Conservation (phyloP, 1,284 basidiomycete genomes). For the Ceratobasidium sp. region DNA sequence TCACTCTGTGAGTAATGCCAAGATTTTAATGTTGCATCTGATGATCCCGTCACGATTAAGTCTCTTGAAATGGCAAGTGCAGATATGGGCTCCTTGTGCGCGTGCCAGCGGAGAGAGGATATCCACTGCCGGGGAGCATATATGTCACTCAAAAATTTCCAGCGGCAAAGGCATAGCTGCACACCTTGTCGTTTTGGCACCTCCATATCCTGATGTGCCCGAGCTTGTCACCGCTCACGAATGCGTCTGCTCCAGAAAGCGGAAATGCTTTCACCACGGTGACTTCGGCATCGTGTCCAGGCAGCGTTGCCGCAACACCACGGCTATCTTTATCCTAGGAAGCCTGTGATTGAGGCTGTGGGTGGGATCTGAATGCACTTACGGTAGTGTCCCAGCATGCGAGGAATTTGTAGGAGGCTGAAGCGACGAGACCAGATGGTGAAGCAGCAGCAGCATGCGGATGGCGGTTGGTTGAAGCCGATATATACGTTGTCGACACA, state of each 20-base stretch:
- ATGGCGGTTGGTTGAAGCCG: constrained; percentile 82
- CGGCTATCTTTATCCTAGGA: constrained; percentile 61
- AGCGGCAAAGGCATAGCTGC: constrained; percentile 1
- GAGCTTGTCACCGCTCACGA: constrained; percentile 79
- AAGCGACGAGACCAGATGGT: constrained; percentile 70
- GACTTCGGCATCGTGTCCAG: constrained; percentile 78
- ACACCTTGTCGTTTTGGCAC: constrained; percentile 42
- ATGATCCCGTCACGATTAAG: constrained; percentile 78
- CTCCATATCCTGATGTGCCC: constrained; percentile 63
- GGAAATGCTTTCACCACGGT: constrained; percentile 71
- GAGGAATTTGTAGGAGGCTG: constrained; percentile 79
- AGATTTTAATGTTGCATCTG: constrained; percentile 78
- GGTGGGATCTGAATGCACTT: constrained; percentile 50
- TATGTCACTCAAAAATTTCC: constrained; percentile 27
- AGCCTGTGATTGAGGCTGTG: constrained; percentile 35
- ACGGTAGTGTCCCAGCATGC: constrained; percentile 80
- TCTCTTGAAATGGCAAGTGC: constrained; percentile 64
- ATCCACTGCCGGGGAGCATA: constrained; percentile 63
- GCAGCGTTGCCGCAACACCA: constrained; percentile 75
- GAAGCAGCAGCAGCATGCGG: constrained; percentile 70
- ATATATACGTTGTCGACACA: constrained; percentile 68
- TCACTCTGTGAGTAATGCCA: constrained; percentile 63
- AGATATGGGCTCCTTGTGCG: constrained; percentile 77
- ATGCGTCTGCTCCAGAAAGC: constrained; percentile 22
- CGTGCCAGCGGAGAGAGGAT: constrained; percentile 59